Conservation (phyloP, 2,329 filamentous ascomycete genomes). For the Didymellaceae sp. region DNA sequence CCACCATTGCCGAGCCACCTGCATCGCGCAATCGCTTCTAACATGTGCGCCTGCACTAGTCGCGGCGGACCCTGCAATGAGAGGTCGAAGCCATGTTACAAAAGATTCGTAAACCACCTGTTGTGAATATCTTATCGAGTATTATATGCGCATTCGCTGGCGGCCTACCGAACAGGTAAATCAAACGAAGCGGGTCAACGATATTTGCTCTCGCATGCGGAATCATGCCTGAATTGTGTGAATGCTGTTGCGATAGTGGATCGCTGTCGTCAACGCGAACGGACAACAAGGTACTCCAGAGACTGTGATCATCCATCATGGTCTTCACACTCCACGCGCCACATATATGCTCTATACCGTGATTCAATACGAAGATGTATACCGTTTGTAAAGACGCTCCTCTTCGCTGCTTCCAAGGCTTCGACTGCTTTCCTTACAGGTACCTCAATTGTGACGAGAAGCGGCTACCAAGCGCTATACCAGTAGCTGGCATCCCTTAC, state of each 20-base stretch:
- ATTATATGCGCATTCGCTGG: background rate
- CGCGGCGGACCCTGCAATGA: background rate
- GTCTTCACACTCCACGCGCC: conserved; percentile 27
- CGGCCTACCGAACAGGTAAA: background rate
- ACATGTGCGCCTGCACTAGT: conserved; percentile 1
- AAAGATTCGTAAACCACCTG: background rate
- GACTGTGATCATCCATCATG: conserved; percentile 32
- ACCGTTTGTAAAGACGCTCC: background rate
- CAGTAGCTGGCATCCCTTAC: no score
- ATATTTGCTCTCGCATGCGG: background rate
- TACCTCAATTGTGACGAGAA: conserved; percentile 13
- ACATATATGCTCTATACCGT: conserved; percentile 15
- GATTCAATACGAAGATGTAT: background rate
- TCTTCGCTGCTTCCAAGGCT: background rate
- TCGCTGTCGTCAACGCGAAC: conserved; percentile 6
- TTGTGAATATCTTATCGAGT: background rate
- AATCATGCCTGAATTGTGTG: background rate
- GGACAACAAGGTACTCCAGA: conserved; percentile 37
- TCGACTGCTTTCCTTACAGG: background rate
- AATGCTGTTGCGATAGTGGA: background rate
- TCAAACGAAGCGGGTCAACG: no score
- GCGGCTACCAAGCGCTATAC: conserved; percentile 3
- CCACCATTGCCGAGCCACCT: background rate
- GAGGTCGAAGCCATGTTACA: background rate
- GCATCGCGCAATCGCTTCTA: conserved; percentile 12